Evolutionary conservation across 371 early-diverging fungal species (phyloP), one percentile per base, ranked within the genome.

Genomic region (Mortierella sp.): DNA sequence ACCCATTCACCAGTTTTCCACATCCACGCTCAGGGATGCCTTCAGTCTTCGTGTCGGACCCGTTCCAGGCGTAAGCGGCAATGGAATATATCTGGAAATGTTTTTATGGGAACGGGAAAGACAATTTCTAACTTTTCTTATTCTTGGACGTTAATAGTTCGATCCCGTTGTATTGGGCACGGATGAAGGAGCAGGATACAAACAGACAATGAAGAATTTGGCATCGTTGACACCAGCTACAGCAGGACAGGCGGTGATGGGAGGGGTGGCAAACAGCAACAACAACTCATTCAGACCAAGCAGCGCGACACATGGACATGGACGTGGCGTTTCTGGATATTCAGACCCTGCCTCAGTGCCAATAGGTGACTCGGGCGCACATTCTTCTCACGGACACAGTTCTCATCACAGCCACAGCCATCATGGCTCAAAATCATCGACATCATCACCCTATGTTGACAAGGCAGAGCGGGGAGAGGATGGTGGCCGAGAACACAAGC

Each of bases 1-100:
- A 53, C 79, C 79, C 46, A 85, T 85, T 69, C 86, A 85, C 28
- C 19, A 54, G 16, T 85, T 85, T 44, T n/a, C 79, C 0, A 59
- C 73, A 11, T 81, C 86, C 14, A 89, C 90, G 10, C 71, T 93
- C 53, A 78, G 83, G 74, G 91, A 92, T 75, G 87, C 90, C 50
- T 92, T 91, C 73, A 86, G 88, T 64, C 81, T 93, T 51, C 90
- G 89, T 71, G 90, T 90, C 69, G 93, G 93, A 2, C 91, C 91
- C 51, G 88, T 92, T 24, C 91, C 93, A 69, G 92, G 92, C 53
- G 93, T 93, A 89, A 80, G 11, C 26, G 51, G 43, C 67, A 31
- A 1, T 37, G 3, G n/a, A 43, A 44, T 5, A 53, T 2, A 74
- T 26, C 6, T 2, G 31, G 3, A 1, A 5, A 3, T 28, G 34